phyloP scores from a whole-genome alignment of 1,284 basidiomycete species.

The Malassezia nana region DNA sequence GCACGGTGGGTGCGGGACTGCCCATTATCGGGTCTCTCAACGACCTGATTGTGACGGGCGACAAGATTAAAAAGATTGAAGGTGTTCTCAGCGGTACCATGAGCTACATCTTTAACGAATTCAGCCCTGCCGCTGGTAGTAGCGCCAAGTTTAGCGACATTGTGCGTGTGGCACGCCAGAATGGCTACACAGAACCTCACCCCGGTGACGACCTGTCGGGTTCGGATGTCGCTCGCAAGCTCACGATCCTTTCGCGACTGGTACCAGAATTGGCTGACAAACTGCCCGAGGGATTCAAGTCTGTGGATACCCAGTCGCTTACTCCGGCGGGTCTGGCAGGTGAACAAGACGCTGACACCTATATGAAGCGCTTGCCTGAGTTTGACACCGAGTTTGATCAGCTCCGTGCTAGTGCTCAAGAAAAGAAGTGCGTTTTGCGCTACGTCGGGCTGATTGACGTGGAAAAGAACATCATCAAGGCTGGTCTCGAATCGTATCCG shows the following conservation, averaged over 20 bases:
- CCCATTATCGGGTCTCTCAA: slow-evolving; percentile 84
- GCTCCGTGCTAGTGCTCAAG: slow-evolving; percentile 65
- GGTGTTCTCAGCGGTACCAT: slow-evolving; percentile 85
- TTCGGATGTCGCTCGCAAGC: slow-evolving; percentile 89
- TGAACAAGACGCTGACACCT: slow-evolving; percentile 56
- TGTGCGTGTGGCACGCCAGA: slow-evolving; percentile 75
- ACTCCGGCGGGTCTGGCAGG: slow-evolving; percentile 67
- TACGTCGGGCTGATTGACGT: slow-evolving; percentile 93
- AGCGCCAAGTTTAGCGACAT: slow-evolving; percentile 67
- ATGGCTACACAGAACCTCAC: slow-evolving; percentile 97
- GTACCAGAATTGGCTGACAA: slow-evolving; percentile 30
- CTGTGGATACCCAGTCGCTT: slow-evolving; percentile 73
- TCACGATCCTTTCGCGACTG: slow-evolving; percentile 77
- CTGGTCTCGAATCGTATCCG: slow-evolving; percentile 81
- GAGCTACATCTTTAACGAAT: slow-evolving; percentile 98
- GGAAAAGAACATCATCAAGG: slow-evolving; percentile 63
- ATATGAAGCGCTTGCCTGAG: slow-evolving; percentile 67
- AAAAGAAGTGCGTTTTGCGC: slow-evolving; percentile 70
- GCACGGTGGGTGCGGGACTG: slow-evolving; percentile 88
- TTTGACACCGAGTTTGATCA: slow-evolving; percentile 72
- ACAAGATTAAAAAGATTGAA: slow-evolving; percentile 60
- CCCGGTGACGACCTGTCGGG: slow-evolving; percentile 93
- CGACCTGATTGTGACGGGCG: slow-evolving; percentile 82
- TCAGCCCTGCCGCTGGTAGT: slow-evolving; percentile 52
- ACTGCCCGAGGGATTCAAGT: slow-evolving; percentile 63